Conservation (phyloP, 2,329 filamentous ascomycete species). For the Cadophora sp. region DNA sequence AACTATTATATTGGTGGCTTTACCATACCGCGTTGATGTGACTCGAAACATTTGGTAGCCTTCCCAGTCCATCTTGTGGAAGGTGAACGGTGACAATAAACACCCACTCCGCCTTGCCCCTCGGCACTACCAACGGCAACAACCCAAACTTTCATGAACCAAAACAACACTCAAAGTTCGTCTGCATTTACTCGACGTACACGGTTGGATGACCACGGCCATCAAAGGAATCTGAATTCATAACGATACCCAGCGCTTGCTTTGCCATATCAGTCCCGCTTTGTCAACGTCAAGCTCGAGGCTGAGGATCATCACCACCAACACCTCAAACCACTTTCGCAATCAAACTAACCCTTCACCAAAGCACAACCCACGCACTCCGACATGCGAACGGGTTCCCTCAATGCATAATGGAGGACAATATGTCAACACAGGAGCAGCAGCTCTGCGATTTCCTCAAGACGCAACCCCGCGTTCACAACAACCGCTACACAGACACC, state of each 20-base stretch:
- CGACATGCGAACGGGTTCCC: constrained; percentile 33
- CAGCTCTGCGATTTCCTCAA: constrained; percentile 85
- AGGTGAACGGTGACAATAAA: constrained; percentile 24
- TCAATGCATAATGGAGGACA: constrained; percentile 54
- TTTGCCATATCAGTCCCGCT: not conserved
- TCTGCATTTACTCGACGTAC: not conserved
- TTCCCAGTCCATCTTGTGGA: constrained; percentile 8
- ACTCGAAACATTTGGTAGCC: constrained; percentile 26
- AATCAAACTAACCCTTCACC: not conserved
- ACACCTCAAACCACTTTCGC: not conserved
- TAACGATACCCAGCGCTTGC: not conserved
- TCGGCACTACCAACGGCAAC: not conserved
- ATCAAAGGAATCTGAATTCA: not conserved
- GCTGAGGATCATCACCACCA: constrained; percentile 3
- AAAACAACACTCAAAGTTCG: not conserved
- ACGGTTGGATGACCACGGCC: not conserved
- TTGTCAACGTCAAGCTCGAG: constrained; percentile 10
- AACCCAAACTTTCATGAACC: not conserved
- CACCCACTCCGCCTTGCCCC: constrained; percentile 18
- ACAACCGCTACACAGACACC: constrained; percentile 76
- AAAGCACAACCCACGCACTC: constrained; percentile 9
- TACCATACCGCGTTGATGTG: not conserved
- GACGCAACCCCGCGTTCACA: constrained; percentile 75
- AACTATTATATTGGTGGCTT: not conserved
- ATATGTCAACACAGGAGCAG: constrained; percentile 73